Evolutionary conservation across 225 moss, liverwort and hornwort genomes (phyloP).

Genomic region (Asterella californica): DNA sequence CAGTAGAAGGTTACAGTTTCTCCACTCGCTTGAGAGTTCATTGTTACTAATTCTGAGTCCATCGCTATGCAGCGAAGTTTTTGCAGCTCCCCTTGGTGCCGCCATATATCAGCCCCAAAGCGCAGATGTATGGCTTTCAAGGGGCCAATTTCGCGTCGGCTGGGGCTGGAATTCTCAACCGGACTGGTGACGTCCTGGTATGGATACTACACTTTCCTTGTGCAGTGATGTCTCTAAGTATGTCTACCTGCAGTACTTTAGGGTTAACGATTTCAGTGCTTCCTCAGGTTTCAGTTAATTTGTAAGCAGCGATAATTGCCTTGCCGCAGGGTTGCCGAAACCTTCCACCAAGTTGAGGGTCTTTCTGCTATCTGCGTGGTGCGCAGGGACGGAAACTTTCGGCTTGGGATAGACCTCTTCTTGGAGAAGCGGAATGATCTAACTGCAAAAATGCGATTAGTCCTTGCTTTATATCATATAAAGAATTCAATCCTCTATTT

Average conservation of each 20-base stretch:
- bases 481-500: conserved; percentile 32
- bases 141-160: conserved; percentile 49
- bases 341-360: not conserved
- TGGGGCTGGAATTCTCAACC: conserved; percentile 46
- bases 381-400: conserved; percentile 42
- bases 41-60: not conserved
- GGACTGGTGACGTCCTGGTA: conserved; percentile 46
- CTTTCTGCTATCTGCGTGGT: not conserved
- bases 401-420: conserved; percentile 32
- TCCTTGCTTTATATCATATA: conserved; percentile 7
- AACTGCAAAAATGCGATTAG: conserved; percentile 16
- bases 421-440: conserved; percentile 33
- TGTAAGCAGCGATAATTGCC: too few species aligned
- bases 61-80: conserved; percentile 33
- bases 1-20: not conserved
- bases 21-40: not conserved
- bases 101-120: conserved; percentile 37
- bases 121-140: conserved; percentile 20
- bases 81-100: conserved; percentile 35
- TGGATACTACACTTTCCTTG: not conserved
- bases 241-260: not conserved
- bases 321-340: too few species aligned
- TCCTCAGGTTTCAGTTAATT: too few species aligned
- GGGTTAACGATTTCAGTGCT: not conserved
- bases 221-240: too few species aligned